Evolutionary conservation across 441 rosid species (phyloP).

Genomic region (Melastoma candidum): DNA sequence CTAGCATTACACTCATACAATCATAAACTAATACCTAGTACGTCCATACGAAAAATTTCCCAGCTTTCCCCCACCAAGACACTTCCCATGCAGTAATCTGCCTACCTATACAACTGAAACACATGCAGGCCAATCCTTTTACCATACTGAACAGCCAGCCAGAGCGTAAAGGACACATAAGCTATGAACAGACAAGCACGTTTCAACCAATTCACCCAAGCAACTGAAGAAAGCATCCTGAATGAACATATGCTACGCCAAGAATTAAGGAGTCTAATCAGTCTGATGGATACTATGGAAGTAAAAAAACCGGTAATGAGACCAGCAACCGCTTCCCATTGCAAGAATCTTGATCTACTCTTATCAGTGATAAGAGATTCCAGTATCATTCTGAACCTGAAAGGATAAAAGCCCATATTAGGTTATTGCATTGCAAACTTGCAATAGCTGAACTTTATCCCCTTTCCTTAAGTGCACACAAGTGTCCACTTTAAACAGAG

Average conservation of each 20-base stretch:
- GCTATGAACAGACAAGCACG: constrained; percentile 50
- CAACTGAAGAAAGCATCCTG: constrained; percentile 11
- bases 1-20: too few relatives aligned
- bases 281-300: constrained; percentile 38
- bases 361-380: constrained; percentile 25
- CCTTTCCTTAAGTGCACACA: background rate
- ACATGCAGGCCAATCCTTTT: constrained; percentile 24
- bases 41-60: too few relatives aligned
- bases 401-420: constrained; percentile 1
- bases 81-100: background rate
- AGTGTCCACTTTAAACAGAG: background rate
- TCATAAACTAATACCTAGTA: too few relatives aligned
- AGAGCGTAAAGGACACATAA: constrained; percentile 45
- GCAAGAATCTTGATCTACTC: constrained; percentile 31
- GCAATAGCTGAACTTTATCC: background rate
- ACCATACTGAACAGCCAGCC: constrained; percentile 47
- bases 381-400: constrained; percentile 36
- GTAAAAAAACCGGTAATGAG: constrained; percentile 46
- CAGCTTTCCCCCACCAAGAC: too few relatives aligned
- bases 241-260: constrained; percentile 18
- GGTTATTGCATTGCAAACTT: background rate
- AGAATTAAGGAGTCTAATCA: constrained; percentile 30
- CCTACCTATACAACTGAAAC: constrained; percentile 4
- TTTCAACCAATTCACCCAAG: constrained; percentile 21
- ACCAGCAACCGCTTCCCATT: constrained; percentile 49